A percentile compares a stretch with the other conserved stretches of the same genome.
phyloP scores from a whole-genome alignment of 257 asterid species.

The Solanum neorickii region DNA sequence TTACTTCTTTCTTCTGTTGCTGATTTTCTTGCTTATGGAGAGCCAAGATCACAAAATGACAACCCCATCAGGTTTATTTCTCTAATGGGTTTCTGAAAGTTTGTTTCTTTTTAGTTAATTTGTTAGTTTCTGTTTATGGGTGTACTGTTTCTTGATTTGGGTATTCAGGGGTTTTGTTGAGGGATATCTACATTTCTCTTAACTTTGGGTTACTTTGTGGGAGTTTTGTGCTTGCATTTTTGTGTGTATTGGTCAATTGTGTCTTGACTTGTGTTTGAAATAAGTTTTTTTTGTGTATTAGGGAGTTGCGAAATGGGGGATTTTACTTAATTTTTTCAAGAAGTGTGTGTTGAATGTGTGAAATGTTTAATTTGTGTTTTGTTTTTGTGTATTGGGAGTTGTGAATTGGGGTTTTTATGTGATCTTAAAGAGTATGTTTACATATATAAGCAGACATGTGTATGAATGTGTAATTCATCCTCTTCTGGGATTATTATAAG shows the following conservation, averaged over 20 bases:
- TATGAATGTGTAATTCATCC: not conserved
- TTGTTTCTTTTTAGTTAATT: not conserved
- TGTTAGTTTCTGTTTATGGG: not conserved
- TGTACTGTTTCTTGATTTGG: not conserved
- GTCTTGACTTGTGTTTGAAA: not conserved
- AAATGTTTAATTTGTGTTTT: not conserved
- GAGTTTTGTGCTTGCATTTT: not conserved
- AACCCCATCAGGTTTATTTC: conserved; percentile 8
- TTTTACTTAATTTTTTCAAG: not conserved
- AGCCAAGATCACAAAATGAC: conserved; percentile 9
- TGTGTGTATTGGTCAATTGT: not conserved
- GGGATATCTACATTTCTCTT: not conserved
- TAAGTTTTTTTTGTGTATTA: not conserved
- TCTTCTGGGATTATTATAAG: not conserved
- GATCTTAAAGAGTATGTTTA: not conserved
- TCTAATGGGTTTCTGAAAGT: not conserved
- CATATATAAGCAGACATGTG: not conserved
- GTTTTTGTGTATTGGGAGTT: not conserved
- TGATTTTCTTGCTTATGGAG: conserved; percentile 9
- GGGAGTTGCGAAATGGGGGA: not conserved
- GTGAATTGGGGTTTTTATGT: not conserved
- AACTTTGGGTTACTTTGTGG: not conserved
- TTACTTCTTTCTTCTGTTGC: not conserved
- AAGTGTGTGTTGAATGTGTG: not conserved
- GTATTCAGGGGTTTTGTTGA: not conserved